Conservation (phyloP, 345 rosid genomes). For the Brassica cretica region DNA sequence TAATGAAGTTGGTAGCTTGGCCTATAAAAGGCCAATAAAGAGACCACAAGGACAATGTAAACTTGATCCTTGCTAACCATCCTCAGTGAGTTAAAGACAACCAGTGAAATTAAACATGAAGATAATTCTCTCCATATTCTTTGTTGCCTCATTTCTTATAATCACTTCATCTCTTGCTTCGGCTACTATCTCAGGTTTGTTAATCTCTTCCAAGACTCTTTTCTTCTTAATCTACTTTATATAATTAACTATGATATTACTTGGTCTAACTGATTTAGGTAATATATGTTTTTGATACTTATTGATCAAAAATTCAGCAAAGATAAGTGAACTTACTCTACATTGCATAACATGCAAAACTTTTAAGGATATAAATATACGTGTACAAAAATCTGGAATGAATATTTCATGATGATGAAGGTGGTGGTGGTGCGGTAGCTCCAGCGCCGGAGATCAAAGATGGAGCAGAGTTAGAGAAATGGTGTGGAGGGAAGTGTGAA, state of each 20-base stretch:
- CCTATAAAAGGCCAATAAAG: slow-evolving; percentile 30
- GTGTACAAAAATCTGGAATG: neutral
- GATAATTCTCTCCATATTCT: slow-evolving; percentile 40
- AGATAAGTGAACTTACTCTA: neutral
- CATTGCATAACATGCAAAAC: neutral
- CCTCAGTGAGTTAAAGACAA: neutral
- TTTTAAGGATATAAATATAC: neutral
- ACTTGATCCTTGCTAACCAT: neutral
- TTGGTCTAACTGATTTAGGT: neutral
- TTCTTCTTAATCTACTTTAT: neutral
- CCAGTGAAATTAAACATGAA: slow-evolving; percentile 44
- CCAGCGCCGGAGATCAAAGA: slow-evolving; percentile 25
- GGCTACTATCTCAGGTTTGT: slow-evolving; percentile 25
- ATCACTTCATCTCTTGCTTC: slow-evolving; percentile 44
- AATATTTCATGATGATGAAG: neutral
- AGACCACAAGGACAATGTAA: neutral
- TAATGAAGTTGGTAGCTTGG: slow-evolving; percentile 6
- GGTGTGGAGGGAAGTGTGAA: slow-evolving; percentile 51
- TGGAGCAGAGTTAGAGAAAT: slow-evolving; percentile 31
- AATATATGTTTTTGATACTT: neutral
- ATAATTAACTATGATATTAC: neutral
- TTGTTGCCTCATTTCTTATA: slow-evolving; percentile 51
- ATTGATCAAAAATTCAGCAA: neutral
- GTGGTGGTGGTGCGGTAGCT: slow-evolving; percentile 10
- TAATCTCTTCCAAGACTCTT: slow-evolving; percentile 16